phyloP scores from a whole-genome alignment of 371 early-diverging fungal species.

The Rhizomucor miehei region DNA sequence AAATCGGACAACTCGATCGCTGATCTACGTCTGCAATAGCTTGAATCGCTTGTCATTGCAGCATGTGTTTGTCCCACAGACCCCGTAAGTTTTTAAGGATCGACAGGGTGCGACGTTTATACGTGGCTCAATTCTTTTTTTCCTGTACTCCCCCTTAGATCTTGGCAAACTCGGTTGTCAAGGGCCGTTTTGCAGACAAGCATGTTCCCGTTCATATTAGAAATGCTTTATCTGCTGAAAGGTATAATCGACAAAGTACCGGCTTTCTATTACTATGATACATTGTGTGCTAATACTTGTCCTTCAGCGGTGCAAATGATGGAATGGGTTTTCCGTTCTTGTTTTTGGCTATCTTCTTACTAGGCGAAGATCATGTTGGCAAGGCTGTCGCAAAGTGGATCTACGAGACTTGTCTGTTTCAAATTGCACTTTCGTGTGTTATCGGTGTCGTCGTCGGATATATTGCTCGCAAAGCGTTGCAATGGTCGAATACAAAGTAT shows the following conservation, averaged over 20 bases:
- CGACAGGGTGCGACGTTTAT: neutral
- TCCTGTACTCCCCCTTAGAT: constrained; percentile 37
- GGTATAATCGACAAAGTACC: constrained; percentile 19
- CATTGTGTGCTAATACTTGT: neutral
- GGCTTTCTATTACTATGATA: neutral
- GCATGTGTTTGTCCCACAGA: constrained; percentile 96
- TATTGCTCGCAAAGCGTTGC: constrained; percentile 67
- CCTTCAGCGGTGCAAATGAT: constrained; percentile 76
- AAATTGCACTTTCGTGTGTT: constrained; percentile 69
- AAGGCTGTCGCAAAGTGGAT: constrained; percentile 78
- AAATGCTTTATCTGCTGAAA: constrained; percentile 87
- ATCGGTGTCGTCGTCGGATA: constrained; percentile 83
- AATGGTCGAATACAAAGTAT: constrained; percentile 66
- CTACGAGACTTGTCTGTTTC: constrained; percentile 74
- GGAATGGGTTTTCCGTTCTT: constrained; percentile 89
- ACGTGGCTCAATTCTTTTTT: neutral
- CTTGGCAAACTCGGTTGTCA: constrained; percentile 91
- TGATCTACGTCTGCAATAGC: constrained; percentile 25
- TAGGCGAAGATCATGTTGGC: constrained; percentile 54
- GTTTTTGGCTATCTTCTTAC: constrained; percentile 75
- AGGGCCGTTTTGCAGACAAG: constrained; percentile 93
- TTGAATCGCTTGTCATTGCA: constrained; percentile 77
- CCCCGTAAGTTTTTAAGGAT: constrained; percentile 60
- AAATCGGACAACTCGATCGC: neutral
- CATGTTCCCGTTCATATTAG: constrained; percentile 88